phyloP scores from a whole-genome alignment of 2,329 filamentous ascomycete species.

The Purpureocillium takamizusanense region DNA sequence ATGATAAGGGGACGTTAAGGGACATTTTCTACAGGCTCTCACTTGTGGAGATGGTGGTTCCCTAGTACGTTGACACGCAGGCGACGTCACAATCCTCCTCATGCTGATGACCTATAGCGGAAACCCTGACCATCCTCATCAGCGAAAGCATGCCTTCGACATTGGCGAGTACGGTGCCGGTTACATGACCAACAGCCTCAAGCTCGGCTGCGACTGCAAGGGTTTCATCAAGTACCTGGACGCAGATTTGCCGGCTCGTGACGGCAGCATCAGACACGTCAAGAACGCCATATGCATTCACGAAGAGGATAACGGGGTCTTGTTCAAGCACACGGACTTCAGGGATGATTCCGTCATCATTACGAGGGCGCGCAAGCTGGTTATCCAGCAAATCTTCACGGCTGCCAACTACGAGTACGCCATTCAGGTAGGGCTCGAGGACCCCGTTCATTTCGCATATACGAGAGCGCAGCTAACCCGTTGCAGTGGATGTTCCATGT shows the following conservation, averaged over 20 bases:
- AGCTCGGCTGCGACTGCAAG: constrained; percentile 53
- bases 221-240: constrained; percentile 43
- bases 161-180: constrained; percentile 59
- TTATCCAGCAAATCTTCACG: constrained; percentile 57
- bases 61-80: constrained; percentile 30
- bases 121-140: constrained; percentile 53
- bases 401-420: constrained; percentile 56
- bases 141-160: constrained; percentile 61
- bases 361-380: constrained; percentile 47
- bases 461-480: too few relatives aligned
- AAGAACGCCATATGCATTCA: constrained; percentile 38
- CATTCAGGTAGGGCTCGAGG: too few relatives aligned
- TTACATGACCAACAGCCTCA: constrained; percentile 56
- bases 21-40: constrained; percentile 57
- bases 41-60: constrained; percentile 63
- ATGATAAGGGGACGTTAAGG: constrained; percentile 32
- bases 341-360: constrained; percentile 50
- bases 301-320: constrained; percentile 41
- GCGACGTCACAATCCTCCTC: too few relatives aligned
- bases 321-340: constrained; percentile 58
- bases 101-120: constrained; percentile 17
- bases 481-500: too few relatives aligned
- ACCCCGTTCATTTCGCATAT: too few relatives aligned
- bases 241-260: constrained; percentile 23
- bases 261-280: constrained; percentile 55